These are phyloP conservation scores for Astrephomene gubernaculifera DNA, from an alignment of 139 green algal genomes.

Conservation along the genomic window DNA sequence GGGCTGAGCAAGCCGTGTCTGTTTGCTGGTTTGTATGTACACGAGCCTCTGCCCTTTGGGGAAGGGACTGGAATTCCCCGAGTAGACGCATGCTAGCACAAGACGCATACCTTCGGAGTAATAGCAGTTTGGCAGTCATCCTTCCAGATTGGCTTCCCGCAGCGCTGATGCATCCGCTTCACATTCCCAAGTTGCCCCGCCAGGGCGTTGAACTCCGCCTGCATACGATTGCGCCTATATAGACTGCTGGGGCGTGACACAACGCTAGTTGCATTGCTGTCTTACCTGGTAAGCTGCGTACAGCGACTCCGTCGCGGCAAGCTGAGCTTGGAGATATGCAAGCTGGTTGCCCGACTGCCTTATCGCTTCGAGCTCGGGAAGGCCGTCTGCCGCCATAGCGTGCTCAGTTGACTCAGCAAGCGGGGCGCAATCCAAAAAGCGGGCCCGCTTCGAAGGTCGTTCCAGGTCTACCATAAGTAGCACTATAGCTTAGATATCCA, in stretches of 20 bases:
- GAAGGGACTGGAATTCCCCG: too few species aligned
- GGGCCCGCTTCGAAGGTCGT: not conserved
- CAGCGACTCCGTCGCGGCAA: slow-evolving; percentile 13
- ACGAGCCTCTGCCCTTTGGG: too few species aligned
- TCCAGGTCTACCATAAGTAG: too few species aligned
- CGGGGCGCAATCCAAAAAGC: not conserved
- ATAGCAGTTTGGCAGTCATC: too few species aligned
- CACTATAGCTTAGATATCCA: too few species aligned
- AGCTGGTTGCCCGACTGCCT: not conserved
- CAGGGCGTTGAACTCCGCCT: not conserved
- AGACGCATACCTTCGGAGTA: too few species aligned
- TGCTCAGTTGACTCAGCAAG: not conserved
- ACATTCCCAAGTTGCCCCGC: not conserved
- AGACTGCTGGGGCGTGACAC: not conserved
- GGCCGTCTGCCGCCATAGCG: too few species aligned
- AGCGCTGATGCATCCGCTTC: not conserved
- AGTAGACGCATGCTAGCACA: too few species aligned
- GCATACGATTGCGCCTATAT: not conserved
- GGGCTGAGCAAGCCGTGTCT: too few species aligned
- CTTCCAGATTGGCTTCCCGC: slow-evolving; percentile 9
- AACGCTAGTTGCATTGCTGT: not conserved
- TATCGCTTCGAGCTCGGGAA: not conserved
- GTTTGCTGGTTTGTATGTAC: too few species aligned
- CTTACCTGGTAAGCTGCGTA: slow-evolving; percentile 26
- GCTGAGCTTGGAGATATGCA: slow-evolving; percentile 11